Evolutionary conservation across 495 filamentous ascomycete species (phyloP), one percentile per base, ranked within the genome.

Genomic region (Talaromyces adpressus): DNA sequence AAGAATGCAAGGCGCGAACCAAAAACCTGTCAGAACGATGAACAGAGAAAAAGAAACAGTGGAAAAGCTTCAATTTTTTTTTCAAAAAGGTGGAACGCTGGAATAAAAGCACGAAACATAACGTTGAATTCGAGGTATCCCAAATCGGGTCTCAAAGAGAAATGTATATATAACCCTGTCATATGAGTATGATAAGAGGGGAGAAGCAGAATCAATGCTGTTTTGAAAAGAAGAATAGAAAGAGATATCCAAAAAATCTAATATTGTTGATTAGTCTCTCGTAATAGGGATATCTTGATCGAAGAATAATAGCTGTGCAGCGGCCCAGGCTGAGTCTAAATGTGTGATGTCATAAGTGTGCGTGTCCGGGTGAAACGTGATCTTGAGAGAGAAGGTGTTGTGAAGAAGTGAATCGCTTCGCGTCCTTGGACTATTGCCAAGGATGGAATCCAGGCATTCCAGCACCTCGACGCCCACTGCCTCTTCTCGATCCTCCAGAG

Each of bases 401-500:
- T 58, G 36, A 23, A 62, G 59, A 2, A n/a, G 11, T 30, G 23
- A 41, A 11, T 45, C 39, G n/a, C 9, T 45, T 5, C 6, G 27
- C 39, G 16, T 61, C 18, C 16, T 27, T 41, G 36, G 2, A 41
- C 6, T 62, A 72, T 23, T 70, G 69, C 77, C 77, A 79, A 20
- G 63, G 47, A 56, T 75, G 69, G 56, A 71, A 73, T 41, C 65
- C 62, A 6, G 73, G 69, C 61, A 75, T 72, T 22, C 75, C 75
- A 62, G 69, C 66, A 60, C 73, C 72, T 47, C 78, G 73, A 64
- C 72, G 68, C 22, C 73, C 76, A 66, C 72, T 77, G 9, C 76
- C 78, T 36, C 78, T 75, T 65, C 80, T 63, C 14, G 77, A 77
- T 49, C 70, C 71, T 57, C 67, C 64, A 25, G 60, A 60, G 57